Evolutionary conservation across 345 rosid genomes (phyloP).

Genomic region (Sonneratia alba): DNA sequence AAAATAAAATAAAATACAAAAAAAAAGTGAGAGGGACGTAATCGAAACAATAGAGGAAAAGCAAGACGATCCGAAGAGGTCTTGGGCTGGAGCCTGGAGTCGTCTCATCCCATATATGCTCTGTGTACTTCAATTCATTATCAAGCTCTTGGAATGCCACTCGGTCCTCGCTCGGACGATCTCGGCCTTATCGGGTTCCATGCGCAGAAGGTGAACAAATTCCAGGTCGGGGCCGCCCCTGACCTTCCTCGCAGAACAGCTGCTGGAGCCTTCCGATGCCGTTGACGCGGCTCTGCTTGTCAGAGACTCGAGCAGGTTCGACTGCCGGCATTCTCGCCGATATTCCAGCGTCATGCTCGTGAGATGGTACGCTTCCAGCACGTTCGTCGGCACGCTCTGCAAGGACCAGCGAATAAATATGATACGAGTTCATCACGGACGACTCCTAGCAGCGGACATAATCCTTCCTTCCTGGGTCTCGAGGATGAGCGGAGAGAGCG

Average conservation of each 20-base stretch:
- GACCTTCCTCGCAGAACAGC: constrained; percentile 1
- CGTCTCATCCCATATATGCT: too few relatives aligned
- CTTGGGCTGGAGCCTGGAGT: too few relatives aligned
- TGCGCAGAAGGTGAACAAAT: constrained; percentile 36
- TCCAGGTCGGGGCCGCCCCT: constrained; percentile 27
- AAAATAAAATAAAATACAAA: too few relatives aligned
- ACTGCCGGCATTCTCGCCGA: constrained; percentile 48
- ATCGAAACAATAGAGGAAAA: background rate
- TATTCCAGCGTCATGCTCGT: constrained; percentile 50
- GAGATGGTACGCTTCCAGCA: constrained; percentile 37
- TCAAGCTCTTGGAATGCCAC: constrained; percentile 31
- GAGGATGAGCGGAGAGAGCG: too few relatives aligned
- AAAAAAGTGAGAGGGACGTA: background rate
- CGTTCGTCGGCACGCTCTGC: constrained; percentile 52
- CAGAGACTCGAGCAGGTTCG: constrained; percentile 46
- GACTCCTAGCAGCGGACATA: too few relatives aligned
- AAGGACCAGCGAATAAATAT: background rate
- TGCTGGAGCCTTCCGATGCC: constrained; percentile 11
- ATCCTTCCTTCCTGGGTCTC: too few relatives aligned
- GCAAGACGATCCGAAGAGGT: background rate
- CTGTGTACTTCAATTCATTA: too few relatives aligned
- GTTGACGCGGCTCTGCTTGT: constrained; percentile 21
- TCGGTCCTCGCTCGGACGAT: constrained; percentile 45
- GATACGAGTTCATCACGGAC: too few relatives aligned
- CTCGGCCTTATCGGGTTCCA: constrained; percentile 47